These are phyloP conservation scores for Tulasnella calospora DNA, from an alignment of 768 basidiomycete species.

Conservation along the genomic window DNA sequence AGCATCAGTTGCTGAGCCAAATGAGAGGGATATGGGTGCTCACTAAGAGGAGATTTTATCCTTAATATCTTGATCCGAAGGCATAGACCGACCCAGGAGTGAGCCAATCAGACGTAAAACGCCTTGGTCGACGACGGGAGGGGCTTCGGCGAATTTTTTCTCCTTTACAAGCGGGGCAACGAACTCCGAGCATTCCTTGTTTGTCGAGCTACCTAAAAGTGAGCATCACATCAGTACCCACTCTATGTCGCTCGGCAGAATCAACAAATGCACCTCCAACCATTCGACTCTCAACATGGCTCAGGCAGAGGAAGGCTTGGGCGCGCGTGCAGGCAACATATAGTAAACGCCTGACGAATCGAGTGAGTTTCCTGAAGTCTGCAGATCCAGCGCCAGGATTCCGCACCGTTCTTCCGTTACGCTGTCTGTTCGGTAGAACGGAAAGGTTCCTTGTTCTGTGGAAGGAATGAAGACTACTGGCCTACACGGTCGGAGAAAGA, in stretches of 20 bases:
- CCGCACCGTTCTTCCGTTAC: slow-evolving; percentile 72
- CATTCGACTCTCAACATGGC: slow-evolving; percentile 48
- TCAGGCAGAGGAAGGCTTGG: slow-evolving; percentile 61
- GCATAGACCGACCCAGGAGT: not conserved
- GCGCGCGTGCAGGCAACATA: slow-evolving; percentile 90
- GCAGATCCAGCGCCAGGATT: not conserved
- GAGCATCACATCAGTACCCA: too few species aligned
- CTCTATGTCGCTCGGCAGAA: too few species aligned
- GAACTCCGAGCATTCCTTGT: slow-evolving; percentile 51
- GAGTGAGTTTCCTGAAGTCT: not conserved
- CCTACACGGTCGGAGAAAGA: slow-evolving; percentile 32
- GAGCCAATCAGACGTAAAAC: not conserved
- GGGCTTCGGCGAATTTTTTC: not conserved
- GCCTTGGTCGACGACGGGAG: not conserved
- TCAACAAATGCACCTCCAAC: slow-evolving; percentile 37
- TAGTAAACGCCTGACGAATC: slow-evolving; percentile 58
- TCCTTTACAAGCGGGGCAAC: slow-evolving; percentile 43
- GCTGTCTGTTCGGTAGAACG: slow-evolving; percentile 68
- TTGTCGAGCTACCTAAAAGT: not conserved
- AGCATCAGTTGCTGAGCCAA: not conserved
- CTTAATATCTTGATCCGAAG: not conserved
- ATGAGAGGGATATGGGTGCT: not conserved
- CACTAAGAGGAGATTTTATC: not conserved
- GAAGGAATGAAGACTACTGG: slow-evolving; percentile 79
- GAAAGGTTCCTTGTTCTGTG: slow-evolving; percentile 74